These are phyloP conservation scores for Allomyces macrogynus DNA, from an alignment of 192 early-diverging fungal genomes.

Conservation along the genomic window DNA sequence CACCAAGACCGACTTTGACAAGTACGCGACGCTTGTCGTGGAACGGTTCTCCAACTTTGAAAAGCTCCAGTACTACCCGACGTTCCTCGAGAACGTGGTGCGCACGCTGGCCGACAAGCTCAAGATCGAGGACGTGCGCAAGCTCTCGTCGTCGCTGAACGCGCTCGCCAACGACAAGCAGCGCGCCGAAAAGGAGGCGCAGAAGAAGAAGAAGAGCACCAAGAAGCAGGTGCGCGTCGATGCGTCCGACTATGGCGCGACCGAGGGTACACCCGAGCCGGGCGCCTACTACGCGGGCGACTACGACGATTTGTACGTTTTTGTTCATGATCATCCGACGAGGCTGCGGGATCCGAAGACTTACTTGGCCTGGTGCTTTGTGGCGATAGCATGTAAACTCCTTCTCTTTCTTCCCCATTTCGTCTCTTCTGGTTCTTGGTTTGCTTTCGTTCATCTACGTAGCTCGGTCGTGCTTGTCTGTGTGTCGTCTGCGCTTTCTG, in stretches of 20 bases:
- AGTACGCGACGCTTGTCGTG: not conserved
- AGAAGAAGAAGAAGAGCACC: not conserved
- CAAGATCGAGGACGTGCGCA: not conserved
- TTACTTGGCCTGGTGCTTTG: too few species aligned
- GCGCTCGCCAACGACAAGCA: not conserved
- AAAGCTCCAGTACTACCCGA: not conserved
- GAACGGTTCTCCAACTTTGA: not conserved
- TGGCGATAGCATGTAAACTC: too few species aligned
- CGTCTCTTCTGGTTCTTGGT: too few species aligned
- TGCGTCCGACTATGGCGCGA: not conserved
- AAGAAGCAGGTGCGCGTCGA: not conserved
- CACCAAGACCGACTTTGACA: not conserved
- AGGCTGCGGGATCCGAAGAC: not conserved
- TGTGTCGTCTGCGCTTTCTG: too few species aligned
- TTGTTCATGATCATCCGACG: not conserved
- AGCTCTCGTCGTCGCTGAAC: not conserved
- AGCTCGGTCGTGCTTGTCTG: too few species aligned
- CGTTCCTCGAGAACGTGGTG: not conserved
- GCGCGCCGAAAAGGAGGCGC: not conserved
- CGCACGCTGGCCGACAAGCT: not conserved
- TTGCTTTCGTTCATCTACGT: too few species aligned
- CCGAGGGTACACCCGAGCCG: not conserved
- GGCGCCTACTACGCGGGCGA: not conserved
- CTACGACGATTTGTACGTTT: not conserved
- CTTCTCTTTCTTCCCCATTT: too few species aligned